phyloP scores from a whole-genome alignment of 192 early-diverging fungal species.

The Dissophora globulifera region DNA sequence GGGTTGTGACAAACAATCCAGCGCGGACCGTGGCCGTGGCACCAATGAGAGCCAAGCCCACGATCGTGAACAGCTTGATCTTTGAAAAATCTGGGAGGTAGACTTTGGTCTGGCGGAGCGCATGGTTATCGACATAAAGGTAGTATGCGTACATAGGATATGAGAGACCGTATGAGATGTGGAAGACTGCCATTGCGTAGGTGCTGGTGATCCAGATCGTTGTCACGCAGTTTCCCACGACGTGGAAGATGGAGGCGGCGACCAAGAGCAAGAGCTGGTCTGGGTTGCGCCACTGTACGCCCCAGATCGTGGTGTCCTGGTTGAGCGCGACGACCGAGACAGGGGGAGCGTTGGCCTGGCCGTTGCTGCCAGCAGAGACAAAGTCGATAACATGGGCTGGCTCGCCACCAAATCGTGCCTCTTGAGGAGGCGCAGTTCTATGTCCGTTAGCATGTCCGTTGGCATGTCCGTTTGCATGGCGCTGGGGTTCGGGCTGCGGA shows the following conservation, averaged over 20 bases:
- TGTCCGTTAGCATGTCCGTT: conserved; percentile 1
- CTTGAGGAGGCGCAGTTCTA: conserved; percentile 13
- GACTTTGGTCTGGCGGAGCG: conserved; percentile 45
- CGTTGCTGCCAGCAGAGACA: background rate
- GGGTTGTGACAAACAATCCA: conserved; percentile 42
- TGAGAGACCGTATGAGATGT: conserved; percentile 38
- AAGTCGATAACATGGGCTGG: conserved; percentile 20
- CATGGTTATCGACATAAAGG: conserved; percentile 55
- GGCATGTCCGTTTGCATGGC: no score
- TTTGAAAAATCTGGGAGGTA: conserved; percentile 50
- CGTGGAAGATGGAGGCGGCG: conserved; percentile 40
- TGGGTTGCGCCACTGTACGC: conserved; percentile 47
- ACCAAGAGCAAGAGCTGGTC: conserved; percentile 46
- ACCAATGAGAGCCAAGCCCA: conserved; percentile 15
- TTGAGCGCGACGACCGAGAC: conserved; percentile 25
- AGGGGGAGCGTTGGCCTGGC: background rate
- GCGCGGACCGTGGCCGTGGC: conserved; percentile 38
- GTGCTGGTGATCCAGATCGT: conserved; percentile 43
- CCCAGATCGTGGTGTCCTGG: conserved; percentile 35
- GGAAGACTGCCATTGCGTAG: conserved; percentile 48
- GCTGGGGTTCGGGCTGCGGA: conserved; percentile 3
- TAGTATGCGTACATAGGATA: conserved; percentile 54
- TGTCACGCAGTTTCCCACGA: conserved; percentile 57
- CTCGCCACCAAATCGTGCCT: conserved; percentile 14
- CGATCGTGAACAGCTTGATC: conserved; percentile 31